phyloP scores from a whole-genome alignment of 305 asterid genomes.

The Andrographis paniculata region DNA sequence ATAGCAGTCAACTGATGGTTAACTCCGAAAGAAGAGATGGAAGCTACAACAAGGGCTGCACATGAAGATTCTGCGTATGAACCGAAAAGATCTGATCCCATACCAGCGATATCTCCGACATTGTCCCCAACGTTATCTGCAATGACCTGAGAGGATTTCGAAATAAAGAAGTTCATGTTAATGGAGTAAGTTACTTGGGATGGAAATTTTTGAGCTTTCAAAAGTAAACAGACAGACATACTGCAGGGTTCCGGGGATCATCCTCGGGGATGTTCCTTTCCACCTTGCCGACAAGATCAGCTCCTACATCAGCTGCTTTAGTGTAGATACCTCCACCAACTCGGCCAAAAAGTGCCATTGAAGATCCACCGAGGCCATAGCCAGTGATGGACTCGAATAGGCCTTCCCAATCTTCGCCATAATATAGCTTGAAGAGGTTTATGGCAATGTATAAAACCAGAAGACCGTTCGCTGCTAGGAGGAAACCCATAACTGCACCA shows the following conservation, averaged over 20 bases:
- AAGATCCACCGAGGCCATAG: constrained; percentile 86
- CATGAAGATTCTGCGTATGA: constrained; percentile 83
- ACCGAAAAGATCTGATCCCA: constrained; percentile 89
- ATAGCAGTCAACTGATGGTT: constrained; percentile 64
- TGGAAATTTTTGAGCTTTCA: too few relatives aligned
- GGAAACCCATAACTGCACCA: constrained; percentile 90
- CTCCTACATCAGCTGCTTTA: constrained; percentile 89
- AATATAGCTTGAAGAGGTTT: constrained; percentile 68
- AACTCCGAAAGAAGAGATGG: constrained; percentile 69
- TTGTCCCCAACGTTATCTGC: constrained; percentile 84
- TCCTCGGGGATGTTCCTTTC: constrained; percentile 86
- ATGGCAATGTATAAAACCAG: constrained; percentile 58
- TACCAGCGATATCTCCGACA: constrained; percentile 87
- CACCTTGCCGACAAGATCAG: constrained; percentile 82
- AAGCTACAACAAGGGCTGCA: constrained; percentile 86
- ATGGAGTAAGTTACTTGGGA: constrained; percentile 14
- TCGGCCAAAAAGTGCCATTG: constrained; percentile 64
- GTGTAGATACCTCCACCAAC: constrained; percentile 89
- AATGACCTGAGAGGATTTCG: constrained; percentile 42
- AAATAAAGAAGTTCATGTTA: background rate
- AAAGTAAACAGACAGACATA: too few relatives aligned
- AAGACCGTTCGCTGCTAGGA: constrained; percentile 75
- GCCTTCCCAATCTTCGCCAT: constrained; percentile 89
- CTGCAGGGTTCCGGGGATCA: constrained; percentile 86
- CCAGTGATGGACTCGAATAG: constrained; percentile 82